These are phyloP conservation scores for Hirsutella minnesotensis DNA, from an alignment of 2,329 filamentous ascomycete genomes.

Conservation along the genomic window DNA sequence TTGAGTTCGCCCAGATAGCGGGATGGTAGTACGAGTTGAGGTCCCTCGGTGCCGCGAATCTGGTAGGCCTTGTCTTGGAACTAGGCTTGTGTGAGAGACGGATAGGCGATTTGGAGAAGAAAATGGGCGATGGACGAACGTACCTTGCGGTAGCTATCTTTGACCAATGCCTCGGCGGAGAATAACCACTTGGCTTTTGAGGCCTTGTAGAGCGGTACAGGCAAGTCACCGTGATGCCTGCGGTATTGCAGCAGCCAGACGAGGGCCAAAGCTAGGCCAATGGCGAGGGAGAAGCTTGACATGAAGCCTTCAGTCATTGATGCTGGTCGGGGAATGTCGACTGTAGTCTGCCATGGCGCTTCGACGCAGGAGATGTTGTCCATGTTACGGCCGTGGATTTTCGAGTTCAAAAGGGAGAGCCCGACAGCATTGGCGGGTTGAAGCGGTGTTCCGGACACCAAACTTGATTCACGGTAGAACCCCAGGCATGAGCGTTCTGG, in stretches of 20 bases:
- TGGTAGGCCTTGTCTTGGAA: constrained; percentile 38
- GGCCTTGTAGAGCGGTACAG: constrained; percentile 35
- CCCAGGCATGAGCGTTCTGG: constrained; percentile 9
- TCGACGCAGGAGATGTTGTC: background rate
- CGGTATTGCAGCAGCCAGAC: constrained; percentile 26
- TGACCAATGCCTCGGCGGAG: constrained; percentile 32
- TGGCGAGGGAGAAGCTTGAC: constrained; percentile 28
- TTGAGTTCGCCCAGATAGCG: constrained; percentile 33
- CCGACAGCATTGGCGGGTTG: constrained; percentile 2
- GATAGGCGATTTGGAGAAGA: background rate
- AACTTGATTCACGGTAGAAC: background rate
- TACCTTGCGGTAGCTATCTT: constrained; percentile 37
- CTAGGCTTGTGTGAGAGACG: constrained; percentile 16
- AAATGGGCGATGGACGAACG: background rate
- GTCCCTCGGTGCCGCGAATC: constrained; percentile 37
- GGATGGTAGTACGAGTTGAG: constrained; percentile 34
- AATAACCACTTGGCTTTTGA: constrained; percentile 39
- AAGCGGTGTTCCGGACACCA: constrained; percentile 1
- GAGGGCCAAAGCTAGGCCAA: constrained; percentile 22
- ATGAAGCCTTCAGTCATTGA: constrained; percentile 4
- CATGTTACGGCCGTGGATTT: background rate
- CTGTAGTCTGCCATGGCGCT: background rate
- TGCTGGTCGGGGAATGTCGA: background rate
- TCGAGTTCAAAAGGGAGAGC: background rate
- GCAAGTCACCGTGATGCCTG: constrained; percentile 15